Percentiles rank a stretch among this genome's conserved stretches.
These are phyloP conservation scores for Trichoderma sp. DNA, from an alignment of 2,329 filamentous ascomycete genomes.

Conservation along the genomic window DNA sequence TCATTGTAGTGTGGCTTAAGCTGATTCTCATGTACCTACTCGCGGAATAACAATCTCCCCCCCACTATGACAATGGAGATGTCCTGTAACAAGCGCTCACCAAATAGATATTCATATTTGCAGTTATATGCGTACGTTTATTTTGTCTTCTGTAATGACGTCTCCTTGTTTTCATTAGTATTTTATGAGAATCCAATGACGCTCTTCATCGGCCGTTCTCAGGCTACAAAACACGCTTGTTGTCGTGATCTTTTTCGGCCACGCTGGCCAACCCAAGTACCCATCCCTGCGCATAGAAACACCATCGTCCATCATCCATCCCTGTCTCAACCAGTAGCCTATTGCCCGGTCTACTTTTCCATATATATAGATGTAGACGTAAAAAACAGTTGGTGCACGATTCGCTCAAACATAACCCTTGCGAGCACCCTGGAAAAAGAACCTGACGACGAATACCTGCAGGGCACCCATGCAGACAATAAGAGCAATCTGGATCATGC, in stretches of 20 bases:
- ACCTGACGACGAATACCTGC: constrained; percentile 95
- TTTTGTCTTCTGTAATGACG: background rate
- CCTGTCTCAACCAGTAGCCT: background rate
- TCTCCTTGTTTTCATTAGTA: constrained; percentile 28
- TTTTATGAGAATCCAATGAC: constrained; percentile 33
- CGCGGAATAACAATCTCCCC: constrained; percentile 15
- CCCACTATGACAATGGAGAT: background rate
- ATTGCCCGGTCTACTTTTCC: background rate
- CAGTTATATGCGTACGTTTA: background rate
- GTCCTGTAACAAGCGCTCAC: background rate
- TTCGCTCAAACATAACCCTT: constrained; percentile 68
- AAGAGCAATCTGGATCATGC: constrained; percentile 86
- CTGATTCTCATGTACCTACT: background rate
- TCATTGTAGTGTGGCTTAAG: constrained; percentile 4
- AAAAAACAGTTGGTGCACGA: constrained; percentile 34
- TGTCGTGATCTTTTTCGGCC: constrained; percentile 26
- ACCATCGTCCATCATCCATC: constrained; percentile 34
- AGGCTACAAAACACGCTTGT: constrained; percentile 1
- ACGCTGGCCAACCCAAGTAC: constrained; percentile 16
- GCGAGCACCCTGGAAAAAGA: constrained; percentile 89
- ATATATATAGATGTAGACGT: constrained; percentile 35
- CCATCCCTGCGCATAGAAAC: constrained; percentile 26
- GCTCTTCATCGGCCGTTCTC: constrained; percentile 11
- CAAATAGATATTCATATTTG: background rate
- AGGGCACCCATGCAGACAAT: constrained; percentile 94